Conservation (phyloP, 2,329 filamentous ascomycete genomes). For the Cladosporium sp. region DNA sequence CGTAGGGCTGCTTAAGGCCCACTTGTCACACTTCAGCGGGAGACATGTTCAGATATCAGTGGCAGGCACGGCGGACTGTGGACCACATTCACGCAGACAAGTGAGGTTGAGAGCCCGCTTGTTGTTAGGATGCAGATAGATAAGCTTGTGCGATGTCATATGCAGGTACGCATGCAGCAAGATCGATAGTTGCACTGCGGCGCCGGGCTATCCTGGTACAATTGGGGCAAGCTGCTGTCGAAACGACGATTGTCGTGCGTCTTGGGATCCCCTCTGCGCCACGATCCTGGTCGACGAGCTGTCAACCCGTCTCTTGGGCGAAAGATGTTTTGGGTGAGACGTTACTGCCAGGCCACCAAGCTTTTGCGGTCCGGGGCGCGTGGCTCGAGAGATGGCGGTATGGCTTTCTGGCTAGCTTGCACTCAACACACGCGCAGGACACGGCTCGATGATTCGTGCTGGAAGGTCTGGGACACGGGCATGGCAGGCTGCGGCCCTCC, state of each 20-base stretch:
- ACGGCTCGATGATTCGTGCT: background rate
- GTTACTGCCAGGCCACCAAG: background rate
- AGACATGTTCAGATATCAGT: background rate
- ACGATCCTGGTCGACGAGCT: background rate
- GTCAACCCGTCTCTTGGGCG: background rate
- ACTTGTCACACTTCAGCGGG: background rate
- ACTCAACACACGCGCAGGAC: background rate
- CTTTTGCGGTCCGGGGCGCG: constrained; percentile 2
- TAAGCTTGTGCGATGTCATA: background rate
- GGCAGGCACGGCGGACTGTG: background rate
- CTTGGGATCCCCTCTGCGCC: background rate
- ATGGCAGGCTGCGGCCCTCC: background rate
- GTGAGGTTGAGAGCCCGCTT: background rate
- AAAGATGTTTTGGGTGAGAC: background rate
- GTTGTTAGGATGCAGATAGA: background rate
- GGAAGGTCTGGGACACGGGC: background rate
- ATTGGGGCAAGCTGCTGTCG: background rate
- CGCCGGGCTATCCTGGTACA: background rate
- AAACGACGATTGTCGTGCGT: background rate
- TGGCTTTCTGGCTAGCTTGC: background rate
- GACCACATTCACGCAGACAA: background rate
- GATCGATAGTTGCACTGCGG: background rate
- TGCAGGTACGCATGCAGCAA: background rate
- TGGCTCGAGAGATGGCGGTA: background rate
- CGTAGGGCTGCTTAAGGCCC: background rate